Conservation (phyloP, 352 stramenopile genomes). For the Phytophthora sp. region DNA sequence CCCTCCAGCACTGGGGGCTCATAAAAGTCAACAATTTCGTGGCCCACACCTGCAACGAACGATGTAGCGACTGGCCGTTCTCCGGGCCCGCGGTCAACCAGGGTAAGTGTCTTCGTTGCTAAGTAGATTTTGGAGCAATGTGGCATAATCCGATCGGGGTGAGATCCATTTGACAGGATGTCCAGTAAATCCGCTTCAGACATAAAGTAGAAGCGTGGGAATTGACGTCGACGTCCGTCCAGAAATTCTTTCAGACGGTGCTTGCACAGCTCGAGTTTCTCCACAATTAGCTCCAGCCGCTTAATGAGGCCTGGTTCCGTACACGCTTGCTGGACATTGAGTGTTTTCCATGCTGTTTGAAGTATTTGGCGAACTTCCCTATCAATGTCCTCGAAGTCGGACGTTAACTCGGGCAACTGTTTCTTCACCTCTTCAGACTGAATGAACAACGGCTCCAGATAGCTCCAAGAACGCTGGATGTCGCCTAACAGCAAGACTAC, state of each 20-base stretch:
- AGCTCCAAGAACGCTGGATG: constrained; percentile 97
- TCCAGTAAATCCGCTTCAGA: constrained; percentile 93
- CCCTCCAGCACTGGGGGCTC: constrained; percentile 92
- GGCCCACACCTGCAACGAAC: constrained; percentile 95
- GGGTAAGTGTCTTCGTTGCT: constrained; percentile 91
- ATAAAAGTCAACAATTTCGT: constrained; percentile 94
- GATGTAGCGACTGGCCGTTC: constrained; percentile 85
- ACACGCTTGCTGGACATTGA: constrained; percentile 92
- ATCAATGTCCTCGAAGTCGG: constrained; percentile 95
- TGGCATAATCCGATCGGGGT: constrained; percentile 94
- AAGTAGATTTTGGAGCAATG: constrained; percentile 97
- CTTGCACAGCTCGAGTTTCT: constrained; percentile 95
- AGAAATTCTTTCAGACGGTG: constrained; percentile 96
- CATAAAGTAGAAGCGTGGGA: constrained; percentile 95
- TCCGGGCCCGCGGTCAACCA: constrained; percentile 64
- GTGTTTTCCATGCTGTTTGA: constrained; percentile 81
- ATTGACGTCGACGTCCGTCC: constrained; percentile 93
- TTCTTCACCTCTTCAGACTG: constrained; percentile 97
- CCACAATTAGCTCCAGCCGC: constrained; percentile 91
- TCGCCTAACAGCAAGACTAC: constrained; percentile 94
- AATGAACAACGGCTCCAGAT: constrained; percentile 96
- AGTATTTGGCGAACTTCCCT: constrained; percentile 91
- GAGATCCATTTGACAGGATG: constrained; percentile 95
- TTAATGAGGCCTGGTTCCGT: constrained; percentile 90
- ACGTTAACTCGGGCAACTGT: constrained; percentile 93